Evolutionary conservation across 2,329 filamentous ascomycete genomes (phyloP), one percentile per base, ranked within the genome.

Genomic region (Onygenales sp.): DNA sequence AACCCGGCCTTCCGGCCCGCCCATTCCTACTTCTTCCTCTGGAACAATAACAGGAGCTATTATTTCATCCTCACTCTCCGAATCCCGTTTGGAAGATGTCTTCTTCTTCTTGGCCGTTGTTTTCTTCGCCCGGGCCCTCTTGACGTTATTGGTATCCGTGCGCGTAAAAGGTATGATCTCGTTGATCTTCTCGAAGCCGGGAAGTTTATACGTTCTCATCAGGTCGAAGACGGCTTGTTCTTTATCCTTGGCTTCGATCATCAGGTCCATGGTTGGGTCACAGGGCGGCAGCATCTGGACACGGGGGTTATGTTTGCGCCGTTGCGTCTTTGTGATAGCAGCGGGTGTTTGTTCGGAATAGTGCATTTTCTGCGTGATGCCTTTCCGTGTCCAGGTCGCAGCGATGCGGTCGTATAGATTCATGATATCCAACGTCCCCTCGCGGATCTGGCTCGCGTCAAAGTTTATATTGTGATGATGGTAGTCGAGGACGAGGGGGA

Each of bases 191-290:
- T 93, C 77, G 70, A 84, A 87, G 0, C 90, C 90, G 0, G 90
- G 88, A 0, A 97, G 76, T 62, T 85, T 90, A 67, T 90, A 95
- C 0, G 78, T 90, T 21, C 86, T 80, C 90, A 96, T 96, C 14
- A 97, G 77, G 58, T 95, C 89, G 62, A 97, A 95, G 0, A 96
- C 89, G 0, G 92, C 90, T 68, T 97, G 92, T 67, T 97, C 92
- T 70, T 97, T 97, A 65, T 96, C 92, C 67, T 97, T 97, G 47
- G 92, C 92, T 72, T 97, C 92, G 56, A 97, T 96, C 92, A 97
- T 97, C n/a, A 97, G 76, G 64, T 96, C 92, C 86, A 94, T 93
- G 34, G 86, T 84, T 1, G 81, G 74, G 3, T 84, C 77, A 62
- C 92, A 96, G 0, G 92, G 91, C 0, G 92, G 92, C 0, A 97